Conservation (phyloP, 225 moss, liverwort and hornwort genomes). For the Asterella californica region DNA sequence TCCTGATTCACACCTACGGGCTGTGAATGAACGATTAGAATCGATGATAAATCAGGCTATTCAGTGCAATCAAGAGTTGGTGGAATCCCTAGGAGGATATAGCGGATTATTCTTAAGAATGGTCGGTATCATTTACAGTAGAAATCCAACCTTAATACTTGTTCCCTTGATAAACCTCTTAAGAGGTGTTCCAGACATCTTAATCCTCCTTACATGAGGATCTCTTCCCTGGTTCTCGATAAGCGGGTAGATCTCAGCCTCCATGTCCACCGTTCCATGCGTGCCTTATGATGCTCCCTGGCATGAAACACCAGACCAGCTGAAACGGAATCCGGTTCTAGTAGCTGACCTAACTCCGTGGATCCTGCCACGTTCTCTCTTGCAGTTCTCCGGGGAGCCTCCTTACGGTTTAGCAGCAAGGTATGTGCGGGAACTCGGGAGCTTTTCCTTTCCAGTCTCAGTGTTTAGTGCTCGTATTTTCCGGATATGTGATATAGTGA, state of each 20-base stretch:
- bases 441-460: background rate
- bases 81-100: background rate
- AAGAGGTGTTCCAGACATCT: too few species aligned
- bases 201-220: too few species aligned
- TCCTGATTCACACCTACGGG: background rate
- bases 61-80: background rate
- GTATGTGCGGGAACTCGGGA: slow-evolving; percentile 15
- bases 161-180: too few species aligned
- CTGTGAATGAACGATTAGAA: background rate
- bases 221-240: too few species aligned
- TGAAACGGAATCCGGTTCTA: background rate
- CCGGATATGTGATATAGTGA: background rate
- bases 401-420: slow-evolving; percentile 78
- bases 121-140: too few species aligned
- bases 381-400: slow-evolving; percentile 87
- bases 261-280: too few species aligned
- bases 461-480: background rate
- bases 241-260: too few species aligned
- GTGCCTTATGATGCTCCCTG: background rate
- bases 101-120: too few species aligned
- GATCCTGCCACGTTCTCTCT: background rate
- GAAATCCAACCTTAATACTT: too few species aligned
- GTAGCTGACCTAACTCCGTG: background rate
- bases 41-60: background rate
- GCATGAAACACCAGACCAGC: background rate